Evolutionary conservation across 805 yeast species (phyloP), one percentile per base, ranked within the genome.

Genomic region (Debaryomyces tyrocola): DNA sequence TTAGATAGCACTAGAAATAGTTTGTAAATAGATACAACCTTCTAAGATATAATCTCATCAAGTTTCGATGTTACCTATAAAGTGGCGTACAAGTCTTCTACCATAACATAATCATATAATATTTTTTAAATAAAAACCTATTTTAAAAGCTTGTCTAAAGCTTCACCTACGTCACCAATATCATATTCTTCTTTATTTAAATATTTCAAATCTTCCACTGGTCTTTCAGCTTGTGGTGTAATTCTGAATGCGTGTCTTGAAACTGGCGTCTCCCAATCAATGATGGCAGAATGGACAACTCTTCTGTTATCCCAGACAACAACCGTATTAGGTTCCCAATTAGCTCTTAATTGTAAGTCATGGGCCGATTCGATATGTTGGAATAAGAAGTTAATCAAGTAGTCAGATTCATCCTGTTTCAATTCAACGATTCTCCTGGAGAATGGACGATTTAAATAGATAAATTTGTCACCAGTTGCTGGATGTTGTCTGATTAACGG

Each of bases 261-360:
- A 35, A 75, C 79, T 14, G 85, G 83, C 38, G 78, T 73, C 53
- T 79, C 85, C 84, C 88, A 86, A 57, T 87, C 92, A 46, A 80
- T 77, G n/a, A 83, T 73, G 12, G 90, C 89, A 11, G 87, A 72
- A 63, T 87, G 94, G 20, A 78, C 66, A 7, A 82, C 78, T 58
- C 85, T 73, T 61, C 94, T 80, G 73, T 87, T 87, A 58, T 87
- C 94, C 92, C 92, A 87, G 20, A 85, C 64, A 15, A 83, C 88
- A 43, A 87, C 85, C 1, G 90, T 78, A 42, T 78, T 77, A 43
- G 84, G 83, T 59, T 81, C 84, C 87, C 90, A 87, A 44, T 64
- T 75, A 39, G 88, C 87, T 59, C 91, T 78, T 44, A 84, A 70
- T 53, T 85, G 87, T 54, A 84, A 73, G 61, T 84, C 90, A 47